A percentile compares a stretch with the other conserved stretches of the same genome.
Evolutionary conservation across 257 asterid species (phyloP).

Genomic region (Lavandula angustifolia): DNA sequence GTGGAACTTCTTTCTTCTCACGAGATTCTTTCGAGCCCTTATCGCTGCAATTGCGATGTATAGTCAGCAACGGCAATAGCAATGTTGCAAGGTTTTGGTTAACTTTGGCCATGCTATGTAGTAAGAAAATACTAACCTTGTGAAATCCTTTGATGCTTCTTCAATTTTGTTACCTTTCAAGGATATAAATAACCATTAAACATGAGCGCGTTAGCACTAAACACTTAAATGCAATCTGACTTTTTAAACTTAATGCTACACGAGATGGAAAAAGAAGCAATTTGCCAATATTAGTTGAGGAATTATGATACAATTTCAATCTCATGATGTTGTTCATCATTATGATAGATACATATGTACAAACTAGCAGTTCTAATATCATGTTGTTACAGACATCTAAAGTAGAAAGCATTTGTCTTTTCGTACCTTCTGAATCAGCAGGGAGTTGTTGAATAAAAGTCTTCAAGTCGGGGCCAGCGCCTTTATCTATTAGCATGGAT

Average conservation of each 20-base stretch:
- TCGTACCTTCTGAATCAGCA: conserved; percentile 65
- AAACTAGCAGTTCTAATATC: background rate
- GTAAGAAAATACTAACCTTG: conserved; percentile 42
- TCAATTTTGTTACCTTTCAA: conserved; percentile 47
- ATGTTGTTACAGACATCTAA: background rate
- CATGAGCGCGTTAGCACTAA: background rate
- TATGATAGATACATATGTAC: background rate
- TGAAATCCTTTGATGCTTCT: conserved; percentile 36
- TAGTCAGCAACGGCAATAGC: background rate
- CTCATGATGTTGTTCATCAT: background rate
- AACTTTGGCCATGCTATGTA: conserved; percentile 1
- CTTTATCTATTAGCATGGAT: conserved; percentile 51
- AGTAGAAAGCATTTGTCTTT: background rate
- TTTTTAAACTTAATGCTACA: background rate
- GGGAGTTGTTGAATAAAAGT: conserved; percentile 73
- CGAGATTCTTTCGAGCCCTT: conserved; percentile 35
- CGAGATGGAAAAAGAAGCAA: background rate
- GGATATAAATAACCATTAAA: conserved; percentile 22
- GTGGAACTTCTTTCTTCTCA: conserved; percentile 36
- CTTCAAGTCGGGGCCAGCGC: conserved; percentile 72
- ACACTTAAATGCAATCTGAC: background rate
- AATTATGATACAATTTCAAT: background rate
- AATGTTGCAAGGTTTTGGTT: background rate
- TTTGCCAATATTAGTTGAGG: background rate
- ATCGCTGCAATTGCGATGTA: conserved; percentile 33